Conservation (phyloP, 164 flowering plant species). For the Amborella trichopoda region DNA sequence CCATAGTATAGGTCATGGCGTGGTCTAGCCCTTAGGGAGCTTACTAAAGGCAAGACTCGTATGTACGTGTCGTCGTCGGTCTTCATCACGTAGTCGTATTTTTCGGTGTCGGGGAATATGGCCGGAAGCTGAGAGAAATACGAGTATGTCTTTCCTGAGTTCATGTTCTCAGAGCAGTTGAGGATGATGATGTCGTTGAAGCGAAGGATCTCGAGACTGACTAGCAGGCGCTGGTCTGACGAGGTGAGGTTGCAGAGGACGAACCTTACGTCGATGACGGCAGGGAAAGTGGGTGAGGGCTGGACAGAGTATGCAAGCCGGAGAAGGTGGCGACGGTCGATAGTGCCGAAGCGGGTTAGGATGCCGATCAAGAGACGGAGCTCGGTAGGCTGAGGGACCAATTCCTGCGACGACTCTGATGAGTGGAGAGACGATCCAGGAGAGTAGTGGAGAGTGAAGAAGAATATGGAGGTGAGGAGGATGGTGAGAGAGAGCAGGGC, state of each 20-base stretch:
- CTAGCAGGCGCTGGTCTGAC: conserved; percentile 57
- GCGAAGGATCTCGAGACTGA: conserved; percentile 75
- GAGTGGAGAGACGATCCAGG: too few relatives aligned
- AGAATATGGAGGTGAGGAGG: too few relatives aligned
- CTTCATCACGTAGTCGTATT: conserved; percentile 41
- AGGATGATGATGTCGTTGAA: conserved; percentile 73
- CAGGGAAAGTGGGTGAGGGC: conserved; percentile 17
- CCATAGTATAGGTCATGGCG: conserved; percentile 51
- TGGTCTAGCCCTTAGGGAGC: conserved; percentile 22
- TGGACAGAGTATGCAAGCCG: conserved; percentile 69
- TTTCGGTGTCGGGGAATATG: conserved; percentile 1
- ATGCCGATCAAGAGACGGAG: conserved; percentile 64
- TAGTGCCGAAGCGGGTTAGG: conserved; percentile 59
- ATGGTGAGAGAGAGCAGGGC: too few relatives aligned
- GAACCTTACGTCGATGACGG: conserved; percentile 55
- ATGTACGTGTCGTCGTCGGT: conserved; percentile 51
- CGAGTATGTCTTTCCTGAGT: conserved; percentile 71
- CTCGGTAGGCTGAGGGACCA: conserved; percentile 17
- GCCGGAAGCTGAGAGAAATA: conserved; percentile 69
- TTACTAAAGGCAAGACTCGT: conserved; percentile 22
- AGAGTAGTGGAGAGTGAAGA: too few relatives aligned
- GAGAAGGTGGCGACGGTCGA: conserved; percentile 61
- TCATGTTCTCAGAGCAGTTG: conserved; percentile 72
- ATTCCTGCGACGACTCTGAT: too few relatives aligned
- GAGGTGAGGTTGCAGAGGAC: conserved; percentile 81